Evolutionary conservation across 139 green algal genomes (phyloP).

Genomic region (Marvania coccoides): DNA sequence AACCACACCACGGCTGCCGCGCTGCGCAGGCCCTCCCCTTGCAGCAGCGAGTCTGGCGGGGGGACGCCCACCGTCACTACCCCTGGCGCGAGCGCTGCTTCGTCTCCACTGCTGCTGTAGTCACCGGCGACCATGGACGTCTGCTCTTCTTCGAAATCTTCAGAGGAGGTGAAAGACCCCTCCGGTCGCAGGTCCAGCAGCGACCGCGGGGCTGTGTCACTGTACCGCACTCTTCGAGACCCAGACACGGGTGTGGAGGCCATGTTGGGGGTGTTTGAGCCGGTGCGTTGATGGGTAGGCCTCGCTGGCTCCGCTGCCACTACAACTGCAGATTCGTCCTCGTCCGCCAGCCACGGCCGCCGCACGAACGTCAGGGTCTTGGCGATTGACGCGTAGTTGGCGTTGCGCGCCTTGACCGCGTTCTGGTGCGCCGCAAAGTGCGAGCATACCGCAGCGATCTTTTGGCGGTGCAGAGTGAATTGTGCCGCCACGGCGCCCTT

Average conservation of each 20-base stretch:
- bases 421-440: conserved; percentile 91
- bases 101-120: neutral
- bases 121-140: no score
- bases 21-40: conserved; percentile 34
- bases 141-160: no score
- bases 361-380: conserved; percentile 59
- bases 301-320: no score
- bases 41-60: neutral
- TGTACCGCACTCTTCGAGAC: no score
- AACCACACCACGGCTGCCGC: conserved; percentile 73
- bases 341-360: neutral
- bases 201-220: no score
- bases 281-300: no score
- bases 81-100: neutral
- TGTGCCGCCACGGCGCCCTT: conserved; percentile 86
- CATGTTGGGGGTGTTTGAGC: no score
- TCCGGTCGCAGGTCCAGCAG: no score
- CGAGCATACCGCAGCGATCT: conserved; percentile 63
- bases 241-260: no score
- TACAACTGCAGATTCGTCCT: no score
- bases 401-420: conserved; percentile 73
- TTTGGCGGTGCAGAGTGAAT: conserved; percentile 71
- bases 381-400: conserved; percentile 74
- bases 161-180: no score
- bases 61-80: neutral